Evolutionary conservation across 306 rosid species (phyloP).

Genomic region (Luffa acutangula): DNA sequence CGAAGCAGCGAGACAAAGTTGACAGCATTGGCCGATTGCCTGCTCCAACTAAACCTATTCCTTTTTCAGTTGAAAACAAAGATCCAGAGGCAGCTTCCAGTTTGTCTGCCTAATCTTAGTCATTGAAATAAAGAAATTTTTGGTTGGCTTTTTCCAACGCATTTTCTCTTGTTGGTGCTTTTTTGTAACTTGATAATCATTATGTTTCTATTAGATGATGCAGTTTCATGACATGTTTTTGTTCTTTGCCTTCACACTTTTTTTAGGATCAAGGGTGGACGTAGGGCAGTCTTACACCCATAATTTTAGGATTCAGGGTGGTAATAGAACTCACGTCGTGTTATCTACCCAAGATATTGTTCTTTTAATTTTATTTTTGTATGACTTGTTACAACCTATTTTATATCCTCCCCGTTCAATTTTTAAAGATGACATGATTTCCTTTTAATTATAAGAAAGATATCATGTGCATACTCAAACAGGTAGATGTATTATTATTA

Average conservation of each 20-base stretch:
- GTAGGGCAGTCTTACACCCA: not conserved
- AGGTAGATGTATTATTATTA: too few species aligned
- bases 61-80: conserved; percentile 48
- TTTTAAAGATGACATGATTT: too few species aligned
- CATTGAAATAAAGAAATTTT: not conserved
- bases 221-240: not conserved
- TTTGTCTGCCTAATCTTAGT: conserved; percentile 19
- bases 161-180: not conserved
- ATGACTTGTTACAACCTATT: too few species aligned
- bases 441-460: too few species aligned
- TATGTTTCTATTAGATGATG: not conserved
- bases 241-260: not conserved
- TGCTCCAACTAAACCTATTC: conserved; percentile 84
- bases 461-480: too few species aligned
- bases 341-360: too few species aligned
- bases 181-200: not conserved
- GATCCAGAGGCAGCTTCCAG: conserved; percentile 17
- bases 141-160: not conserved
- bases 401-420: too few species aligned
- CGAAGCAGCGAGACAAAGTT: conserved; percentile 67
- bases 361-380: too few species aligned
- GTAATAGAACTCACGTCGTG: not conserved
- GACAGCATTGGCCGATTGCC: conserved; percentile 93
- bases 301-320: too few species aligned
- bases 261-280: not conserved